These are phyloP conservation scores for Coniochaeta sp. DNA, from an alignment of 2,329 filamentous ascomycete species.

Conservation along the genomic window DNA sequence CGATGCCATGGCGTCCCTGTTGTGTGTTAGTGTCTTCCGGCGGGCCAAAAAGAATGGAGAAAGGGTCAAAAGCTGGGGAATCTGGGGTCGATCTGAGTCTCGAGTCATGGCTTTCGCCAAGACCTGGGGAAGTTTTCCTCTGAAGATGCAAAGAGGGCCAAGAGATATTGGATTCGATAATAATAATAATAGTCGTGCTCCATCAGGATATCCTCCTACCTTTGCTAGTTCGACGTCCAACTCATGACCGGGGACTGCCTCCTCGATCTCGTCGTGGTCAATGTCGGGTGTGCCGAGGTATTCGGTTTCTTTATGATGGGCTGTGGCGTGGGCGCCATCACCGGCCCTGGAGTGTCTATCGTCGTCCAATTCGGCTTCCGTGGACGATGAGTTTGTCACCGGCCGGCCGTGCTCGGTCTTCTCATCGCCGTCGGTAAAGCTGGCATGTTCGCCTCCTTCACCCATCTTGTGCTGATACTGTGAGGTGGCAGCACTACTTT, in stretches of 20 bases:
- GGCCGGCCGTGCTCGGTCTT: not conserved
- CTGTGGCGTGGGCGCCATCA: not conserved
- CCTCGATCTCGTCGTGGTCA: slow-evolving; percentile 21
- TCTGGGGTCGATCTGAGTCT: not conserved
- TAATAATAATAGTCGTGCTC: too few species aligned
- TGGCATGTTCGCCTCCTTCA: not conserved
- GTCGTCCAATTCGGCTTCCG: not conserved
- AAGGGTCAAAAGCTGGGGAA: not conserved
- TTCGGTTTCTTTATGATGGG: not conserved
- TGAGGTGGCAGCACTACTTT: not conserved
- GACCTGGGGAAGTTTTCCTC: slow-evolving; percentile 1
- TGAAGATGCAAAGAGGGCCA: not conserved
- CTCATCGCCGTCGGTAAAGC: not conserved
- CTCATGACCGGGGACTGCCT: slow-evolving; percentile 17
- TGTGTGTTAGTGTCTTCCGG: not conserved
- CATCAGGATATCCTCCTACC: slow-evolving; percentile 10
- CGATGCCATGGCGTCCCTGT: slow-evolving; percentile 8
- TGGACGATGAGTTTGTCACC: not conserved
- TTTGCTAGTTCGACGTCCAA: slow-evolving; percentile 19
- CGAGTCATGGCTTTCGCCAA: not conserved
- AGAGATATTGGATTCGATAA: not conserved
- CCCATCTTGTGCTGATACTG: not conserved
- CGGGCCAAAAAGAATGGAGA: not conserved
- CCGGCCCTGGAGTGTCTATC: not conserved
- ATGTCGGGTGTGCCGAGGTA: slow-evolving; percentile 10